Evolutionary conservation across 73 alveolate genomes (phyloP).

Genomic region (Stentor coeruleus): DNA sequence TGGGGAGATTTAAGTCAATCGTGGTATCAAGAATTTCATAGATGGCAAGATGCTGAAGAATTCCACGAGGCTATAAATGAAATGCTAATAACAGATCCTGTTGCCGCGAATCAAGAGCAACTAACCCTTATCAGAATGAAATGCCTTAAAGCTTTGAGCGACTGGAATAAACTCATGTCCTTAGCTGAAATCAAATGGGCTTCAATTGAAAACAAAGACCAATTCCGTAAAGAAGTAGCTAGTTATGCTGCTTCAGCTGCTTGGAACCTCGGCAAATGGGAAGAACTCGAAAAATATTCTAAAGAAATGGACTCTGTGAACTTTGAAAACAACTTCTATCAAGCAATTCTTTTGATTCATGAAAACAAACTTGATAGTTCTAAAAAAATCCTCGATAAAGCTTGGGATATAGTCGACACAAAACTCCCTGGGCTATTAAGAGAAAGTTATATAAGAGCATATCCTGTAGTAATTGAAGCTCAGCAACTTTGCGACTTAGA

Average conservation of each 20-base stretch:
- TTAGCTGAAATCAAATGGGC: constrained; percentile 34
- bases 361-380: constrained; percentile 77
- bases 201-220: constrained; percentile 29
- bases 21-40: constrained; percentile 4
- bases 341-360: constrained; percentile 87
- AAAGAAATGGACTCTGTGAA: constrained; percentile 69
- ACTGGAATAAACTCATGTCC: constrained; percentile 82
- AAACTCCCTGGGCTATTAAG: constrained; percentile 77
- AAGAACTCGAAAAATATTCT: constrained; percentile 75
- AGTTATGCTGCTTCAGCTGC: constrained; percentile 80
- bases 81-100: constrained; percentile 49
- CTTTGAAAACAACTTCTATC: constrained; percentile 88
- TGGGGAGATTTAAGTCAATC: constrained; percentile 26
- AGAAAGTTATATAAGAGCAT: constrained; percentile 89
- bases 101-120: constrained; percentile 32
- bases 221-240: constrained; percentile 52
- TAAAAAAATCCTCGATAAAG: constrained; percentile 71
- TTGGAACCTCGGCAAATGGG: constrained; percentile 96
- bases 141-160: constrained; percentile 90
- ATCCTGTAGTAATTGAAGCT: constrained; percentile 69
- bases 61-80: constrained; percentile 62
- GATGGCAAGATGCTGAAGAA: constrained; percentile 51
- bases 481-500: constrained; percentile 85
- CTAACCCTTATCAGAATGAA: constrained; percentile 58
- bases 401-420: constrained; percentile 85